Percentiles rank a stretch among this genome's conserved stretches.
These are phyloP conservation scores for Alternaria sp. DNA, from an alignment of 2,329 filamentous ascomycete genomes.

Conservation along the genomic window DNA sequence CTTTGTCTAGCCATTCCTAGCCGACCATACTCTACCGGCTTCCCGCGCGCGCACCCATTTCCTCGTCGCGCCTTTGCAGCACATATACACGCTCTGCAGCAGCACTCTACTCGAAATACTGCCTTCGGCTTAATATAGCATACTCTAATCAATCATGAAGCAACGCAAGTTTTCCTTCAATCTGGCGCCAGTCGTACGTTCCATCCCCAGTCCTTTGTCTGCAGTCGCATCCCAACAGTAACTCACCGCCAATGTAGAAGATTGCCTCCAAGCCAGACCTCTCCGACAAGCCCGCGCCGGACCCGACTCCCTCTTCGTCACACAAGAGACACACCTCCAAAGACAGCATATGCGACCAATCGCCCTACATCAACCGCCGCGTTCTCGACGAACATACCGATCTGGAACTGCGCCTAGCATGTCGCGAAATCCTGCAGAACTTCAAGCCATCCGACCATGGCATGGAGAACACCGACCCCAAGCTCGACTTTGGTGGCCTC, in stretches of 20 bases:
- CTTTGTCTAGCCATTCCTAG: conserved; percentile 12
- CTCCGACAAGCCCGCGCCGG: conserved; percentile 37
- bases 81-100: neutral
- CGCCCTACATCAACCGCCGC: conserved; percentile 53
- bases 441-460: conserved; percentile 50
- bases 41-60: conserved; percentile 1
- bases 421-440: conserved; percentile 52
- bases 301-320: conserved; percentile 23
- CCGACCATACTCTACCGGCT: conserved; percentile 3
- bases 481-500: conserved; percentile 42
- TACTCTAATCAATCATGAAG: conserved; percentile 32
- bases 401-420: conserved; percentile 54
- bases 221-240: neutral
- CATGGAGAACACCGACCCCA: conserved; percentile 45
- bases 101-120: neutral
- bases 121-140: neutral
- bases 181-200: conserved; percentile 50
- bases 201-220: neutral
- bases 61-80: neutral
- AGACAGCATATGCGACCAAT: conserved; percentile 45
- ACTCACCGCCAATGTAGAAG: conserved; percentile 34
- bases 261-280: conserved; percentile 40
- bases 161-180: conserved; percentile 55
- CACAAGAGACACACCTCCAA: conserved; percentile 37
- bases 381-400: conserved; percentile 52